Percentiles rank a stretch among this genome's conserved stretches.
Evolutionary conservation across 169 alveolate genomes (phyloP).

Genomic region (Toxoplasma gondii): DNA sequence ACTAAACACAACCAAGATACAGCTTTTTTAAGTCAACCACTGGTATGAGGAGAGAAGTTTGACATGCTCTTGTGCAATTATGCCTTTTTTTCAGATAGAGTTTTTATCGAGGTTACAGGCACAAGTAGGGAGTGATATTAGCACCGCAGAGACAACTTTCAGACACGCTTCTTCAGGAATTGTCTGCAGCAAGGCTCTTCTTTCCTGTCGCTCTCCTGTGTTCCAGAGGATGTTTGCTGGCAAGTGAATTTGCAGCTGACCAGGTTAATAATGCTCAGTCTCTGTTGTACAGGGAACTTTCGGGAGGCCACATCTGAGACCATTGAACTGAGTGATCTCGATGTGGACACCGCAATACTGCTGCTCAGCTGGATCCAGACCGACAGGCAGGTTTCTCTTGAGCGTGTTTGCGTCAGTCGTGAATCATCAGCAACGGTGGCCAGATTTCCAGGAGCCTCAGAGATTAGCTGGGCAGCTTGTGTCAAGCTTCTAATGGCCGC

Average conservation of each 20-base stretch:
- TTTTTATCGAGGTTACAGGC: neutral
- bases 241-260: neutral
- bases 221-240: conserved; percentile 66
- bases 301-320: conserved; percentile 62
- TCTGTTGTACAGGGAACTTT: conserved; percentile 49
- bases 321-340: conserved; percentile 59
- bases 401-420: neutral
- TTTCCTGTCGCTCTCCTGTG: conserved; percentile 70
- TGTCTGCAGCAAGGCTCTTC: conserved; percentile 70
- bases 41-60: neutral
- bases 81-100: conserved; percentile 7
- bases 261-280: neutral
- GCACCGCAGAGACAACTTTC: neutral
- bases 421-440: neutral
- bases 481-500: conserved; percentile 65
- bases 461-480: conserved; percentile 56
- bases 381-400: conserved; percentile 48
- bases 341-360: conserved; percentile 57
- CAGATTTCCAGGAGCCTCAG: conserved; percentile 66
- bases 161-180: conserved; percentile 36
- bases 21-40: conserved; percentile 17
- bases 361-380: conserved; percentile 67
- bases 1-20: no score
- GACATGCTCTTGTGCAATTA: neutral
- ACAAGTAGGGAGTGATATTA: neutral